Conservation (phyloP, 2,329 filamentous ascomycete species). For the Fragosphaeria purpurea region DNA sequence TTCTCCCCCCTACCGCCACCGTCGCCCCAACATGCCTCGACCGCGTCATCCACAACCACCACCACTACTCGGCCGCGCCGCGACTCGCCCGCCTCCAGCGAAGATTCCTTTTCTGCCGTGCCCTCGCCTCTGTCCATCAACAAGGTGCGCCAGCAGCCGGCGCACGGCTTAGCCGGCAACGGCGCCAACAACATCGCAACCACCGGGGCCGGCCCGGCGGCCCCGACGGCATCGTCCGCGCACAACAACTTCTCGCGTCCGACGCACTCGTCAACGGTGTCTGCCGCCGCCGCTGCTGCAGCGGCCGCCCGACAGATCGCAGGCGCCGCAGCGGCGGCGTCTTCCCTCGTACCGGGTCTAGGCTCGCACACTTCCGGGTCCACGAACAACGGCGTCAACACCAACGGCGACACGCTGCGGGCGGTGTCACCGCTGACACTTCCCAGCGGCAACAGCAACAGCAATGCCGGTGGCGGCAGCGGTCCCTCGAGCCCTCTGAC, state of each 20-base stretch:
- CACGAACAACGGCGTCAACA: background rate
- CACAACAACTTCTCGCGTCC: conserved; percentile 52
- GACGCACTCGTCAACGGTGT: conserved; percentile 25
- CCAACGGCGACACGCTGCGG: conserved; percentile 17
- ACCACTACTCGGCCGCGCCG: conserved; percentile 25
- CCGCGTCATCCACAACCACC: conserved; percentile 15
- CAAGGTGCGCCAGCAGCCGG: conserved; percentile 27
- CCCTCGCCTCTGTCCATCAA: conserved; percentile 29
- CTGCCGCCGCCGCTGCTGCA: conserved; percentile 17
- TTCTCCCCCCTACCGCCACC: conserved; percentile 41
- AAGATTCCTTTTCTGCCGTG: conserved; percentile 23
- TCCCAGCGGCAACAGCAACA: conserved; percentile 19
- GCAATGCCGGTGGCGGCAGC: conserved; percentile 7
- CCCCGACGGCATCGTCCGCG: conserved; percentile 20
- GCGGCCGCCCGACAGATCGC: conserved; percentile 8
- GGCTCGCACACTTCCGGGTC: no score
- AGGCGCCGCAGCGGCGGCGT: background rate
- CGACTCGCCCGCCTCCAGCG: conserved; percentile 36
- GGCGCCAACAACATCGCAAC: conserved; percentile 23
- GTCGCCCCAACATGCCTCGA: background rate
- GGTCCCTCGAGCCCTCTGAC: conserved; percentile 20
- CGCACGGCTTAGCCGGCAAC: background rate
- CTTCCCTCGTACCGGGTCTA: background rate
- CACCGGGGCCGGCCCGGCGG: conserved; percentile 28
- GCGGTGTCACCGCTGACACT: conserved; percentile 34